phyloP scores from a whole-genome alignment of 2,329 filamentous ascomycete genomes.

The Trichophyton benhamiae region DNA sequence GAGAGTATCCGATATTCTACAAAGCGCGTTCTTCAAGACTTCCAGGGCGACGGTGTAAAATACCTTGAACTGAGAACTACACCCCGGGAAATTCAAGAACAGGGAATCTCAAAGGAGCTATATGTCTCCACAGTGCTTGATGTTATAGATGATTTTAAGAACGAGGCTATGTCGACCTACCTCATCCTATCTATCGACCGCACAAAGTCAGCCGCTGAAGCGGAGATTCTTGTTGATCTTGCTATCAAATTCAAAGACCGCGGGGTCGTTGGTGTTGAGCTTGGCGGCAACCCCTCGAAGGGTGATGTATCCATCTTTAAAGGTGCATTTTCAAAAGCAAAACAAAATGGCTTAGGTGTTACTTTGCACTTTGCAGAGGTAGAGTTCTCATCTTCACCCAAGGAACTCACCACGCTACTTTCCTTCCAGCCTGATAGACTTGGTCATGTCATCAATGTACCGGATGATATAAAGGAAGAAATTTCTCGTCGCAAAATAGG shows the following conservation, averaged over 20 bases:
- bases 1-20: conserved; percentile 52
- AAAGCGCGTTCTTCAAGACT: conserved; percentile 51
- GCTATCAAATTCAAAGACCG: conserved; percentile 42
- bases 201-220: conserved; percentile 46
- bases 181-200: conserved; percentile 68
- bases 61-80: conserved; percentile 75
- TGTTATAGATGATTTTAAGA: conserved; percentile 46
- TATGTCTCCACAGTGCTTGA: conserved; percentile 57
- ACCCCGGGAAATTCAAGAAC: conserved; percentile 49
- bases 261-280: conserved; percentile 61
- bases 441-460: conserved; percentile 68
- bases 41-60: conserved; percentile 56
- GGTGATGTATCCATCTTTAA: conserved; percentile 50
- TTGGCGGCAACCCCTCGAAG: conserved; percentile 61
- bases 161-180: conserved; percentile 42
- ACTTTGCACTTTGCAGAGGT: conserved; percentile 72
- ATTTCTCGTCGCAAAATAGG: conserved; percentile 47
- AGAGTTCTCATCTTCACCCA: conserved; percentile 41
- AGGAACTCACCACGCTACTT: conserved; percentile 54
- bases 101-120: conserved; percentile 45
- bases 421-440: conserved; percentile 55
- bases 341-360: conserved; percentile 44
- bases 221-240: conserved; percentile 51
- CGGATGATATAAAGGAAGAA: conserved; percentile 45
- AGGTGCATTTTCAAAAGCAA: conserved; percentile 47